Conservation (phyloP, 306 rosid genomes). For the Pachyrhizus erosus region DNA sequence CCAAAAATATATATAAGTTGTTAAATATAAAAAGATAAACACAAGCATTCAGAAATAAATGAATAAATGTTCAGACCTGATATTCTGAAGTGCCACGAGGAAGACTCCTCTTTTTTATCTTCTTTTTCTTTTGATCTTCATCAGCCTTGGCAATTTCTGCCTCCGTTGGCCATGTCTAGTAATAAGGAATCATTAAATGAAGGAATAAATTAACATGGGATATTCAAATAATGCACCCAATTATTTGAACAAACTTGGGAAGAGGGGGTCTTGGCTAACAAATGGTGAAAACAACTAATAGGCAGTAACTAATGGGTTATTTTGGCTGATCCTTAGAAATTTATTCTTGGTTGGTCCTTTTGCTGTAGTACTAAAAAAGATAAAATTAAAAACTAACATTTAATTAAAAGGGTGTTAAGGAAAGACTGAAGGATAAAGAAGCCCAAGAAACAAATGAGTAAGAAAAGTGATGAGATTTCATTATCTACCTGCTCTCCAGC, state of each 20-base stretch:
- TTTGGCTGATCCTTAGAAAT: no score
- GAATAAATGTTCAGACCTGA: slow-evolving; percentile 63
- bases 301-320: no score
- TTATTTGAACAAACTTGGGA: not conserved
- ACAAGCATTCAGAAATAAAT: slow-evolving; percentile 3
- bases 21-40: not conserved
- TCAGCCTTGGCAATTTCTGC: slow-evolving; percentile 78
- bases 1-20: not conserved
- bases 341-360: not conserved
- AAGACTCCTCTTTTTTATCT: slow-evolving; percentile 62
- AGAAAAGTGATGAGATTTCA: slow-evolving; percentile 16
- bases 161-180: slow-evolving; percentile 97
- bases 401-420: not conserved
- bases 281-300: not conserved
- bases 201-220: not conserved
- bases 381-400: not conserved
- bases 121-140: slow-evolving; percentile 61
- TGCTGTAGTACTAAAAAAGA: not conserved
- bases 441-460: slow-evolving; percentile 18
- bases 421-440: not conserved
- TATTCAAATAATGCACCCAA: not conserved
- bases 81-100: slow-evolving; percentile 94
- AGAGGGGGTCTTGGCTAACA: not conserved
- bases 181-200: slow-evolving; percentile 14
- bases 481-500: slow-evolving; percentile 90